A percentile compares a stretch with the other conserved stretches of the same genome.
Evolutionary conservation across 768 basidiomycete species (phyloP).

Genomic region (Termitomyces sp.): DNA sequence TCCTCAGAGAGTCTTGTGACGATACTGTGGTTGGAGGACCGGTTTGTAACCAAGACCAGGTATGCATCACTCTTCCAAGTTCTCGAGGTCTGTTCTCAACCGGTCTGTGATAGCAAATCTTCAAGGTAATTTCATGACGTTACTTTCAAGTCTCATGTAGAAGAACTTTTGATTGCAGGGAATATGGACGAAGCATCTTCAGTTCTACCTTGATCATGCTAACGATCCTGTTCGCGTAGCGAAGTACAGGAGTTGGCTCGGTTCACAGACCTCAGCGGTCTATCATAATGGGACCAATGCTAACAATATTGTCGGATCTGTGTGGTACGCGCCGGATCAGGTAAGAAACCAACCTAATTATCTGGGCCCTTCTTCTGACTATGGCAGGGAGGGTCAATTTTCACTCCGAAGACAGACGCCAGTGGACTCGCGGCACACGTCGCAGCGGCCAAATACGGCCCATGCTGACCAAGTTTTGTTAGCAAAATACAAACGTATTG

Average conservation of each 20-base stretch:
- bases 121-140: conserved; percentile 29
- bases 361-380: background rate
- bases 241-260: conserved; percentile 40
- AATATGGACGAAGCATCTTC: conserved; percentile 49
- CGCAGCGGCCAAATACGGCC: conserved; percentile 40
- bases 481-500: background rate
- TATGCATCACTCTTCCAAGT: conserved; percentile 3
- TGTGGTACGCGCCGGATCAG: conserved; percentile 43
- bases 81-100: background rate
- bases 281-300: conserved; percentile 40
- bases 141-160: background rate
- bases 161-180: conserved; percentile 29
- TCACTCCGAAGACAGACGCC: conserved; percentile 41
- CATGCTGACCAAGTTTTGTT: conserved; percentile 24
- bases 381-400: conserved; percentile 36
- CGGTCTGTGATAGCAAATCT: conserved; percentile 32
- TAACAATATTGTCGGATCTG: conserved; percentile 38
- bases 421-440: conserved; percentile 41
- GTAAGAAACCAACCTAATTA: conserved; percentile 12
- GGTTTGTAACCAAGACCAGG: conserved; percentile 46
- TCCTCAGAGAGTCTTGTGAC: conserved; percentile 53
- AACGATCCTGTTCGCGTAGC: conserved; percentile 35
- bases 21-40: conserved; percentile 33
- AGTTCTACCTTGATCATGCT: conserved; percentile 46
- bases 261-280: conserved; percentile 39